Base-by-base conservation (phyloP, 768 basidiomycete genomes). In the Tephrocybe rancida region DNA sequence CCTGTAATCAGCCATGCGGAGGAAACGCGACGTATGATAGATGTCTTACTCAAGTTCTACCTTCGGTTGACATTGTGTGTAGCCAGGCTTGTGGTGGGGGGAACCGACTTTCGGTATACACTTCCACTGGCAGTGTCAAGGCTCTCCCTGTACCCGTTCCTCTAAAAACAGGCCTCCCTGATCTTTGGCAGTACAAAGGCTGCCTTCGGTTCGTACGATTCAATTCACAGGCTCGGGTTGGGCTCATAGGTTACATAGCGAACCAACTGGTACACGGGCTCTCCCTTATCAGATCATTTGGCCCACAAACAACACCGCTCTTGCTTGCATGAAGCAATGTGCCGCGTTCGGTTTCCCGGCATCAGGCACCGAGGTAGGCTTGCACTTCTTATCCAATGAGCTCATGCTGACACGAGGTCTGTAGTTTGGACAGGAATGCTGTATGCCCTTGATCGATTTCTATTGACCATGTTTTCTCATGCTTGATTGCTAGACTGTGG, bases 61-160 rank as follows among this genome's bases (percentile, higher is more conserved):
- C 24, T 52, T 42, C 39, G 27, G 43, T 27, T 42, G 19, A 54
- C 38, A 38, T 26, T 13, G 25, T 50, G 4, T 30, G 24, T 41
- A 86, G 85, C 11, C 77, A 87, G 65, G 81, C 83, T 37, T 92
- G 90, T 56, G 90, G 90, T 63, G 90, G 84, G 5, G 80, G 84
- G 1, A 85, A 85, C 61, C 78, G 82, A n/a, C 63, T 92, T 24
- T 89, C 88, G 1, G 80, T 90, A 13, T 92, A 91, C 59, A 74
- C 81, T 0, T 75, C 80, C 0, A 79, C 68, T 7, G 72, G 70
- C 3, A 77, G 71, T 37, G 72, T 91, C 44, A 79, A 75, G 0
- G 74, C 74, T 6, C 69, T 84, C 16, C 82, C 88, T 0, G 79
- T 90, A 10, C 88, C 90, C 3, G 69, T 71, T 0, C 62, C 76